These are phyloP conservation scores for Fonsecaea pedrosoi DNA, from an alignment of 2,329 filamentous ascomycete genomes.

Conservation along the genomic window DNA sequence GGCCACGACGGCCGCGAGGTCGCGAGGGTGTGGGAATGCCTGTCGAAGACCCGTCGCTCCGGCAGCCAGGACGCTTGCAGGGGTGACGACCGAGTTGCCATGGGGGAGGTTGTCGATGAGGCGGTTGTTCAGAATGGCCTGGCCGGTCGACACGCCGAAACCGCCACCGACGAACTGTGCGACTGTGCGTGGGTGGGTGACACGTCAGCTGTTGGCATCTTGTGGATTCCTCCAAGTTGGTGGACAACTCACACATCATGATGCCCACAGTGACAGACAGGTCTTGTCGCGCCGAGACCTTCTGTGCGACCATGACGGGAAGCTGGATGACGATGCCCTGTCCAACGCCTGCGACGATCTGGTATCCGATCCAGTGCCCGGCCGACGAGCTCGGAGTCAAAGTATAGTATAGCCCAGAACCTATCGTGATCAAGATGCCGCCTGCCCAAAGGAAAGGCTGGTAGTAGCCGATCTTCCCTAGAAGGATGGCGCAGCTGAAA, in stretches of 20 bases:
- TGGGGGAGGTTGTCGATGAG: constrained; percentile 37
- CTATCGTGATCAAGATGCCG: constrained; percentile 40
- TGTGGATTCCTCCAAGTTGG: neutral
- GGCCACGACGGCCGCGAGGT: constrained; percentile 38
- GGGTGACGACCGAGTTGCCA: constrained; percentile 39
- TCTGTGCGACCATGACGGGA: constrained; percentile 4
- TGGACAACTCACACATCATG: constrained; percentile 29
- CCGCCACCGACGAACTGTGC: constrained; percentile 42
- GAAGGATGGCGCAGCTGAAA: constrained; percentile 42
- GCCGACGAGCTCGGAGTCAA: constrained; percentile 40
- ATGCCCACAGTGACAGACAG: constrained; percentile 6
- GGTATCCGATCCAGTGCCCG: constrained; percentile 48
- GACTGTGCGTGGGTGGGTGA: constrained; percentile 38
- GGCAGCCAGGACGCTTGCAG: constrained; percentile 37
- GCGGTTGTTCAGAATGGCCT: constrained; percentile 44
- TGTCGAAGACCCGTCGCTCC: constrained; percentile 43
- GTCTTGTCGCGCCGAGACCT: constrained; percentile 7
- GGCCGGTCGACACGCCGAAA: constrained; percentile 42
- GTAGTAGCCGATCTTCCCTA: constrained; percentile 23
- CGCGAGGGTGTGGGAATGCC: constrained; percentile 38
- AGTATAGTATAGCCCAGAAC: constrained; percentile 45
- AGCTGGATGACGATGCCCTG: constrained; percentile 40
- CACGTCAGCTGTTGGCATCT: constrained; percentile 8
- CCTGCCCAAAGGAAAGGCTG: constrained; percentile 38
- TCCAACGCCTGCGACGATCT: constrained; percentile 43